Conservation (phyloP, 306 rosid species). For the Urtica urens region DNA sequence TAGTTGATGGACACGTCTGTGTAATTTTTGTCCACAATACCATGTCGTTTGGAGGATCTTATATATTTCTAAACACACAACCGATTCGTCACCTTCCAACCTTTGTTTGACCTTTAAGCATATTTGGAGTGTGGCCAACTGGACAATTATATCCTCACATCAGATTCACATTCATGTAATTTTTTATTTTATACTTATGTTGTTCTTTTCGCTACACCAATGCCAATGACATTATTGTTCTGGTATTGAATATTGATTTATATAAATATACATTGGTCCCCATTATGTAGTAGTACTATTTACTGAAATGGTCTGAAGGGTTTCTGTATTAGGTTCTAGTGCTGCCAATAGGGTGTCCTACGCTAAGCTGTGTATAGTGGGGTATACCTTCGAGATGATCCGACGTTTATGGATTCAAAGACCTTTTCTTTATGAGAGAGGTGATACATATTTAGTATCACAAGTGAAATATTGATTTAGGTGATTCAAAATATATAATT, state of each 20-base stretch:
- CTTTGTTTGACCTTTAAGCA: slow-evolving; percentile 21
- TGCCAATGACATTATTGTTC: neutral
- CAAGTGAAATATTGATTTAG: neutral
- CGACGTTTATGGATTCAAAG: neutral
- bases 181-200: neutral
- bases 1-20: slow-evolving; percentile 14
- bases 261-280: slow-evolving; percentile 4
- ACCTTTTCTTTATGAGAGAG: neutral
- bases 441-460: neutral
- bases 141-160: slow-evolving; percentile 4
- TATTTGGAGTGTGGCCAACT: slow-evolving; percentile 24
- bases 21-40: slow-evolving; percentile 19
- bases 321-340: neutral
- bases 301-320: neutral
- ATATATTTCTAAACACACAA: neutral
- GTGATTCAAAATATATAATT: neutral
- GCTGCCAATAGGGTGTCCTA: neutral
- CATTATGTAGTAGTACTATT: neutral
- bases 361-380: slow-evolving; percentile 1
- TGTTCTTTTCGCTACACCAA: neutral
- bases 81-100: slow-evolving; percentile 15
- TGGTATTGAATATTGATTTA: neutral
- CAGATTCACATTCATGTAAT: neutral
- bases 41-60: slow-evolving; percentile 30
- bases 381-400: slow-evolving; percentile 1